phyloP scores from a whole-genome alignment of 495 filamentous ascomycete genomes.

The Aspergillus affinis region DNA sequence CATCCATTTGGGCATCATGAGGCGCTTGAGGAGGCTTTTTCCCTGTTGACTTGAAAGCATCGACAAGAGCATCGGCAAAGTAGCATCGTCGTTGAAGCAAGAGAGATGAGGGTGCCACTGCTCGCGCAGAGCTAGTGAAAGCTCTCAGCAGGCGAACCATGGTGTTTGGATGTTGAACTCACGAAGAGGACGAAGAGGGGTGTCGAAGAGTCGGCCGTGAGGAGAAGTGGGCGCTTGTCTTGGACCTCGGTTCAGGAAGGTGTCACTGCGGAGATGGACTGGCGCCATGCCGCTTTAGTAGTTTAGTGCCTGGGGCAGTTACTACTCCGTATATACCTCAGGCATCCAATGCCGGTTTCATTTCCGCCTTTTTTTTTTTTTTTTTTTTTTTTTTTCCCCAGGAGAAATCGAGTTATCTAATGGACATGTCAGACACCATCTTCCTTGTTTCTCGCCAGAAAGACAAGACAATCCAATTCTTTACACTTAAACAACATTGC shows the following conservation, averaged over 20 bases:
- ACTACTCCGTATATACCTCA: too few species aligned
- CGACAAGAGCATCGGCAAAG: neutral
- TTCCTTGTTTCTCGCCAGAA: too few species aligned
- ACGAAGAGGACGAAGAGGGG: neutral
- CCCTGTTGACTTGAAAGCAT: too few species aligned
- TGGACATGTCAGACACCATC: neutral
- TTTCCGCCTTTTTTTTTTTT: neutral
- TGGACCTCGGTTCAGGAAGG: too few species aligned
- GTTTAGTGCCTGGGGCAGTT: too few species aligned
- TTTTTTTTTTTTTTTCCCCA: neutral
- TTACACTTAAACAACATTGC: too few species aligned
- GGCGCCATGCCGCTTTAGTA: neutral
- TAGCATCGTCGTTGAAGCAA: constrained; percentile 3
- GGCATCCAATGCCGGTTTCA: neutral
- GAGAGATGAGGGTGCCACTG: constrained; percentile 5
- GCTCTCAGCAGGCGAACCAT: constrained; percentile 13
- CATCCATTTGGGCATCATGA: neutral
- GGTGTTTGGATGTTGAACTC: neutral
- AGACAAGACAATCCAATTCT: too few species aligned
- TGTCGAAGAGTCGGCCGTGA: neutral
- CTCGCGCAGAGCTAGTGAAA: constrained; percentile 4
- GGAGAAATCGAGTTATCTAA: neutral
- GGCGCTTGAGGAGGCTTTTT: too few species aligned
- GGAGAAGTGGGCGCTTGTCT: neutral
- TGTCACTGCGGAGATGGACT: neutral